Base-by-base conservation (phyloP, 192 early-diverging fungal species). In the Rhizophagus sp. region DNA sequence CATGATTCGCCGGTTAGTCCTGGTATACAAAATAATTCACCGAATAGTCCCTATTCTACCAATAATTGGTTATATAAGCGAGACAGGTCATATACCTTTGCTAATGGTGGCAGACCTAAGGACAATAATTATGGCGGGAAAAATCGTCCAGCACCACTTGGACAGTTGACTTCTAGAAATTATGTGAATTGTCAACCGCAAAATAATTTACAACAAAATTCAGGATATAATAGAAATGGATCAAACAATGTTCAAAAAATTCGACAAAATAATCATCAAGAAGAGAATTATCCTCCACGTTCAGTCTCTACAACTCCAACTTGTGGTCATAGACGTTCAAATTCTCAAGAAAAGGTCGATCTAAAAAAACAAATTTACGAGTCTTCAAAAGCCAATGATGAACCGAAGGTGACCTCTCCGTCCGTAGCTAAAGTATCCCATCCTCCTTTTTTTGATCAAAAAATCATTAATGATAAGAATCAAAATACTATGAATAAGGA, bases 31-130 rank as follows among this genome's bases (percentile, higher is more conserved):
- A 44, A 33, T 36, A 27, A 12, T 34, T 61, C 24, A 24, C 73
- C 73, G 15, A 39, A 27, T 19, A 30, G 19, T 22, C 25, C 47
- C 1, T 9, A 49, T 19, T 61, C 49, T 15, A 10, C 50, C 8
- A 44, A 75, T 13, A n/a, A 75, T 33, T 25, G 25, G n/a, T 33
- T 11, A 22, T 34, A 34, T 50, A 75, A 25, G n/a, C n/a, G 73
- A 27, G 73, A 75, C 8, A 61, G 73, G 8, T 75, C 73, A 41
- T 3, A 61, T 34, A 75, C 73, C 2, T 75, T 75, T 7, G 61
- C 44, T 41, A 41, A 44, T n/a, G 39, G 68, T 24, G 68, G 68
- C 22, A 70, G n/a, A 22, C 0, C 25, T 67, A 67, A 67, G 33
- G 65, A 67, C 0, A 19, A 15, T 19, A 61, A 50, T 75, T 62